Evolutionary conservation across 2,329 filamentous ascomycete species (phyloP).

Genomic region (Plectosphaerella sp.): DNA sequence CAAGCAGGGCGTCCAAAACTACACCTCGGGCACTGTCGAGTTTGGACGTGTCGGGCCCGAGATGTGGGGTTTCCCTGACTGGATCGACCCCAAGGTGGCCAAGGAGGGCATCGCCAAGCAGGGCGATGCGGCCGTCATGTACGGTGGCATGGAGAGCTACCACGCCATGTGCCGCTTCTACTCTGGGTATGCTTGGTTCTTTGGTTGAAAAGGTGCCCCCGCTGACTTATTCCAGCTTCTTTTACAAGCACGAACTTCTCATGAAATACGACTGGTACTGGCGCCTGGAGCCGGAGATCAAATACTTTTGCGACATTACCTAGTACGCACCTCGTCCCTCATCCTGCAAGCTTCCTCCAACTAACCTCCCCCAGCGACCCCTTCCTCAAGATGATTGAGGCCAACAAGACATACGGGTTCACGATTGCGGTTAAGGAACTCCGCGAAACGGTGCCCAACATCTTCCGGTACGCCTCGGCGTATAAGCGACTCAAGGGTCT

Average conservation of each 20-base stretch:
- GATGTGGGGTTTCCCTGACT: slow-evolving; percentile 97
- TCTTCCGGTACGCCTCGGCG: slow-evolving; percentile 97
- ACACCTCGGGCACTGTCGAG: slow-evolving; percentile 83
- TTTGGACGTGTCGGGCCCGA: slow-evolving; percentile 88
- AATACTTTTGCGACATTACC: slow-evolving; percentile 99
- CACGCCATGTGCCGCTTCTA: slow-evolving; percentile 99
- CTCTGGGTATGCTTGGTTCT: slow-evolving; percentile 65
- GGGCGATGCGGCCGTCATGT: slow-evolving; percentile 97
- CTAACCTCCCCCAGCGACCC: slow-evolving; percentile 63
- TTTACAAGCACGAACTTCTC: slow-evolving; percentile 93
- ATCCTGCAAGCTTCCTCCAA: slow-evolving; percentile 8
- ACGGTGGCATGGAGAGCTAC: slow-evolving; percentile 97
- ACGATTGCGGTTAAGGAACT: slow-evolving; percentile 98
- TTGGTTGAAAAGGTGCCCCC: no score
- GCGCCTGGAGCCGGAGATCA: slow-evolving; percentile 98
- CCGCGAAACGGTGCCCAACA: slow-evolving; percentile 95
- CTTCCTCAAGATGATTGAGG: slow-evolving; percentile 88
- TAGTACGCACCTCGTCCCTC: slow-evolving; percentile 55
- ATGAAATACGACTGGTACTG: slow-evolving; percentile 99
- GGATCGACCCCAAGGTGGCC: slow-evolving; percentile 89
- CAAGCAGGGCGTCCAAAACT: slow-evolving; percentile 80
- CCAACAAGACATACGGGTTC: slow-evolving; percentile 98
- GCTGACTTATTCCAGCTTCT: slow-evolving; percentile 56
- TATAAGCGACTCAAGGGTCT: slow-evolving; percentile 93
- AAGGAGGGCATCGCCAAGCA: slow-evolving; percentile 96